These are phyloP conservation scores for Plenodomus tracheiphilus DNA, from an alignment of 2,329 filamentous ascomycete species.

Conservation along the genomic window DNA sequence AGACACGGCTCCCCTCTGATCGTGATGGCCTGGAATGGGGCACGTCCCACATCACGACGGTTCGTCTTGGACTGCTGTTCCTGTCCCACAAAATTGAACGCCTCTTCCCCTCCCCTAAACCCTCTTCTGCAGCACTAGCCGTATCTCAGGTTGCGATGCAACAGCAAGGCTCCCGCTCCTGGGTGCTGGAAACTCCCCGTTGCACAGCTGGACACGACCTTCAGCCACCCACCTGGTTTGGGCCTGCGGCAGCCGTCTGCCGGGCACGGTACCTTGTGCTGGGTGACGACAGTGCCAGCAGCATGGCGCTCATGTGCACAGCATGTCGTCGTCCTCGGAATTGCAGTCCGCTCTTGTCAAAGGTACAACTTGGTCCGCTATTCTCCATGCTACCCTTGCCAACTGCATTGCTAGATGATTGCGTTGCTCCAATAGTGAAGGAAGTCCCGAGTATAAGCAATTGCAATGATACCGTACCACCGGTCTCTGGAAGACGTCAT, in stretches of 20 bases:
- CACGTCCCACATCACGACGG: not conserved
- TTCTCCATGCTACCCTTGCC: slow-evolving; percentile 19
- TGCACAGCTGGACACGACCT: slow-evolving; percentile 22
- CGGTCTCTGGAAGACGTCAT: slow-evolving; percentile 28
- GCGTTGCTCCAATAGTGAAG: slow-evolving; percentile 21
- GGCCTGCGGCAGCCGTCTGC: slow-evolving; percentile 39
- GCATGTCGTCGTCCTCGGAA: slow-evolving; percentile 27
- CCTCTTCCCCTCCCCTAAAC: slow-evolving; percentile 27
- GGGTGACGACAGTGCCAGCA: slow-evolving; percentile 27
- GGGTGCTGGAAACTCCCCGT: slow-evolving; percentile 29
- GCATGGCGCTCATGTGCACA: slow-evolving; percentile 33
- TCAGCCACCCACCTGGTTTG: slow-evolving; percentile 41
- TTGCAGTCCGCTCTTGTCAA: slow-evolving; percentile 24
- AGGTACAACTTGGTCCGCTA: slow-evolving; percentile 7
- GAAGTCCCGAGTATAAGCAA: slow-evolving; percentile 24
- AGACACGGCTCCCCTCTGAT: not conserved
- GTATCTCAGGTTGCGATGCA: slow-evolving; percentile 20
- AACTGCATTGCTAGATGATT: slow-evolving; percentile 23
- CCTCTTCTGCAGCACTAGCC: slow-evolving; percentile 30
- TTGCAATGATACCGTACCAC: slow-evolving; percentile 34
- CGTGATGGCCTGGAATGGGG: not conserved
- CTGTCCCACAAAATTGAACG: slow-evolving; percentile 26
- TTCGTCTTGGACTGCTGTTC: slow-evolving; percentile 21
- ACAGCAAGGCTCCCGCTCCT: slow-evolving; percentile 28
- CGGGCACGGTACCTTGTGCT: slow-evolving; percentile 31